Base-by-base conservation (phyloP, 176 grass and related monocot species). In the Oryza glaberrima region DNA sequence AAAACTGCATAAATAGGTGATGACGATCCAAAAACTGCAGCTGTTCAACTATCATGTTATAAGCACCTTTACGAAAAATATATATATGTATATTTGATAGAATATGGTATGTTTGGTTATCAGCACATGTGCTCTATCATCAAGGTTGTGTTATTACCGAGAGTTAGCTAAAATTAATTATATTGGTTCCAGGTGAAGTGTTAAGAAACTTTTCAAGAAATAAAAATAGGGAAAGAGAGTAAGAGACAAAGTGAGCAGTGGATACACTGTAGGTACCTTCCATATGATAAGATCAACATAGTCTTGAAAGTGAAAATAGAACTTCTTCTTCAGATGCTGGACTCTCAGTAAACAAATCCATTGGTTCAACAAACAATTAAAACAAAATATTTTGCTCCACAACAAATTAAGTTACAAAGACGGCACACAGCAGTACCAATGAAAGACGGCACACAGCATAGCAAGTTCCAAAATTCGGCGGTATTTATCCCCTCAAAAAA, bases 231-330 rank as follows among this genome's bases (percentile, higher is more conserved):
- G 32, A 83, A 63, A 79, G 26, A 77, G n/a, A 41, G 41, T 80
- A 63, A 79, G 26, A 77, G 26, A 41, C 41, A 82, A 77, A 72
- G 77, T 48, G 34, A 80, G 73, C 38, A 74, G 13, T 36, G 11
- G 46, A 73, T 44, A 46, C 23, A 43, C 28, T 28, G 10, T 78
- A 47, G 73, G n/a, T 92, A 98, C 96, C 94, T 98, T 98, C 91
- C 83, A 94, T 84, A 98, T 92, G 81, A 94, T 92, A 91, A 98
- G 91, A 82, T 98, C 96, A 76, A 94, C 87, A 78, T 95, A 98
- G 66, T 95, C 96, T 94, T 95, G 93, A 90, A 95, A 98, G 71
- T 94, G 91, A 90, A 94, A 98, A 94, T 98, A 98, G 51, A 95
- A 98, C 78, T 92, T 95, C 83, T 95, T 98, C 83, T 95, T 98